A percentile compares a stretch with the other conserved stretches of the same genome.
Evolutionary conservation across 192 early-diverging fungal species (phyloP).

Genomic region (Kickxella alabastrina): DNA sequence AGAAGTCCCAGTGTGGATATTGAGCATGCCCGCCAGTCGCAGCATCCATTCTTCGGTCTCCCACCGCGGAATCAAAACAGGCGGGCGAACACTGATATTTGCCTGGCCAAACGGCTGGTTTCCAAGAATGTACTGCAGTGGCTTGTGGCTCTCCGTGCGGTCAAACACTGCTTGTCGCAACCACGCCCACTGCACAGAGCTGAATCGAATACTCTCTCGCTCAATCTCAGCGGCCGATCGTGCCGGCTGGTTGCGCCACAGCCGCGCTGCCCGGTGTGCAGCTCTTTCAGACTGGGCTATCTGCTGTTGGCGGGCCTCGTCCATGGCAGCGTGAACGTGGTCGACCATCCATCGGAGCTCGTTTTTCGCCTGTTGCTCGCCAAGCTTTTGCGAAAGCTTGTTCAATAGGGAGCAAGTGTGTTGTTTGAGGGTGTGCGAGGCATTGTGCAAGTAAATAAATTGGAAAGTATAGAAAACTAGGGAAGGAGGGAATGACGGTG

Average conservation of each 20-base stretch:
- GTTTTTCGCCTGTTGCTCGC: constrained; percentile 35
- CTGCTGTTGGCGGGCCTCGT: constrained; percentile 3
- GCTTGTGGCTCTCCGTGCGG: constrained; percentile 64
- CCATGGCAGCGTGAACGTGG: constrained; percentile 21
- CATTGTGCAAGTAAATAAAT: constrained; percentile 11
- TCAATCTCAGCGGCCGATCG: constrained; percentile 19
- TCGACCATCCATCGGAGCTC: constrained; percentile 42
- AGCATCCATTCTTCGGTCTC: constrained; percentile 95
- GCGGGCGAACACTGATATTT: constrained; percentile 64
- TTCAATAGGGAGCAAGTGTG: constrained; percentile 32
- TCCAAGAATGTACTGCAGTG: constrained; percentile 91
- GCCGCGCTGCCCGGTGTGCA: constrained; percentile 9
- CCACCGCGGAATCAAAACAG: constrained; percentile 85
- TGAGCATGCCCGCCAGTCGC: constrained; percentile 53
- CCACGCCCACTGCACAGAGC: constrained; percentile 47
- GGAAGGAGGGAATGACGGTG: no score
- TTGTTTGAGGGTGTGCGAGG: constrained; percentile 38
- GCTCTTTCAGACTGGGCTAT: neutral
- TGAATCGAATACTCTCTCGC: constrained; percentile 14
- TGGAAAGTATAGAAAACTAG: neutral
- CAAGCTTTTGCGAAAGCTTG: constrained; percentile 26
- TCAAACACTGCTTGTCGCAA: constrained; percentile 54
- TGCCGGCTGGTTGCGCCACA: constrained; percentile 45
- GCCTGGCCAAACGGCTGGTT: constrained; percentile 81
- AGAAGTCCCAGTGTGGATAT: constrained; percentile 2